Evolutionary conservation across 768 basidiomycete genomes (phyloP).

Genomic region (Lenzites betulinus): DNA sequence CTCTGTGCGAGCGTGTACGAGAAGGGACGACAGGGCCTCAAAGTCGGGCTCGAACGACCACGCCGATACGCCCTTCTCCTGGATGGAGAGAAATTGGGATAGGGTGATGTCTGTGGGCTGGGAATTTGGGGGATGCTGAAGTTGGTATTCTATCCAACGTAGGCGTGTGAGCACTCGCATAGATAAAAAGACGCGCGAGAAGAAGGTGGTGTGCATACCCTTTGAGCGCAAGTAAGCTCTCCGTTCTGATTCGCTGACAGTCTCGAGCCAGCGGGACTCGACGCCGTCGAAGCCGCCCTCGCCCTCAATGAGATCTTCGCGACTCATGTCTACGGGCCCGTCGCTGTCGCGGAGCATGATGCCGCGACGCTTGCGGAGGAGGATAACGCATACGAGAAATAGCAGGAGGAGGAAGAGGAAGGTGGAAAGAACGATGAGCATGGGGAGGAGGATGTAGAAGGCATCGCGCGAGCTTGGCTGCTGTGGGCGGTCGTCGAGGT

Average conservation of each 20-base stretch:
- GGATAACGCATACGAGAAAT: constrained; percentile 87
- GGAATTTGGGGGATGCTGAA: constrained; percentile 94
- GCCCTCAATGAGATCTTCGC: constrained; percentile 86
- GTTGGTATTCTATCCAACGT: constrained; percentile 76
- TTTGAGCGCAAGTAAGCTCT: constrained; percentile 83
- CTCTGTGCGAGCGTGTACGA: constrained; percentile 95
- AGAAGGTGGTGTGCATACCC: constrained; percentile 60
- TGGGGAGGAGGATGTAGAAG: constrained; percentile 85
- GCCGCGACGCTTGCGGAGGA: constrained; percentile 75
- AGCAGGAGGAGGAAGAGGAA: constrained; percentile 91
- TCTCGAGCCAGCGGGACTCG: constrained; percentile 93
- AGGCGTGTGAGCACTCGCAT: constrained; percentile 2
- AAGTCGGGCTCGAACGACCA: constrained; percentile 99
- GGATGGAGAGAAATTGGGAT: constrained; percentile 97
- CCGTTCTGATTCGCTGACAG: constrained; percentile 61
- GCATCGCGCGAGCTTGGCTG: constrained; percentile 49
- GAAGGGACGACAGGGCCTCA: constrained; percentile 87
- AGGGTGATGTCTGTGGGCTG: constrained; percentile 96
- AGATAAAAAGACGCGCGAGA: not conserved
- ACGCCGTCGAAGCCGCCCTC: constrained; percentile 94
- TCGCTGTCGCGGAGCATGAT: constrained; percentile 84
- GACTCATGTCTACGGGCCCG: constrained; percentile 91
- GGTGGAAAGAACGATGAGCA: constrained; percentile 91
- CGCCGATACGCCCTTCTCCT: constrained; percentile 98
- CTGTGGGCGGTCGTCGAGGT: constrained; percentile 17